Conservation (phyloP, 805 yeast genomes). For the Cyberlindnera samutprakarnensis region DNA sequence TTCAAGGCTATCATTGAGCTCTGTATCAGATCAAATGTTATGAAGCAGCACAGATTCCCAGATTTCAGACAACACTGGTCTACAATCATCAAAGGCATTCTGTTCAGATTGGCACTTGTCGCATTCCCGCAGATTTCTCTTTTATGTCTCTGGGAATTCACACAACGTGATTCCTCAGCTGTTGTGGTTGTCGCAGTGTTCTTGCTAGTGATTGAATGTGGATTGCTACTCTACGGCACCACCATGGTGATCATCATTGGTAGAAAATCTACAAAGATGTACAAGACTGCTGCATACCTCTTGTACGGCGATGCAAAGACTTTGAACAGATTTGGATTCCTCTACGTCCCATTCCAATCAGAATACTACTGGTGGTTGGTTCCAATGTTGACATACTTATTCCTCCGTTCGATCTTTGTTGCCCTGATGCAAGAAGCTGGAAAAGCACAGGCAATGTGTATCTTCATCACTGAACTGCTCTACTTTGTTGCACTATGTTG, state of each 20-base stretch:
- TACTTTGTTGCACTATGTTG: slow-evolving; percentile 61
- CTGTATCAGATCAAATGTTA: slow-evolving; percentile 45
- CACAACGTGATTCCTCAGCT: slow-evolving; percentile 78
- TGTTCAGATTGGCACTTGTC: slow-evolving; percentile 74
- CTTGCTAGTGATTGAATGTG: slow-evolving; percentile 48
- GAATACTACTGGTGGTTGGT: slow-evolving; percentile 77
- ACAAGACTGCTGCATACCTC: slow-evolving; percentile 87
- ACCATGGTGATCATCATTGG: slow-evolving; percentile 70
- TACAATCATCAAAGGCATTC: slow-evolving; percentile 77
- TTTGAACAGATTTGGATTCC: slow-evolving; percentile 83
- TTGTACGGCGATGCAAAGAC: slow-evolving; percentile 77
- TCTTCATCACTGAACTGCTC: slow-evolving; percentile 67
- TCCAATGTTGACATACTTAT: slow-evolving; percentile 55
- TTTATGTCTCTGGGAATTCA: slow-evolving; percentile 84
- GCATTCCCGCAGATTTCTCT: slow-evolving; percentile 85
- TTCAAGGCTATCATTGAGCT: slow-evolving; percentile 69
- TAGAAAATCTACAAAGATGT: slow-evolving; percentile 56
- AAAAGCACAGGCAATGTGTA: slow-evolving; percentile 69
- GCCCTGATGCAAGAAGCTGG: slow-evolving; percentile 82
- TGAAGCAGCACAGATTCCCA: slow-evolving; percentile 55
- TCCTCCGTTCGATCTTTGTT: slow-evolving; percentile 73
- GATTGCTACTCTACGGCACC: slow-evolving; percentile 66
- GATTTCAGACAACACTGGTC: slow-evolving; percentile 82
- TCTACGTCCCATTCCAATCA: slow-evolving; percentile 88
- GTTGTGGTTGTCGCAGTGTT: slow-evolving; percentile 73